A percentile compares a stretch with the other conserved stretches of the same genome.
Conservation (phyloP, 2,329 filamentous ascomycete species). For the Pseudocercospora musae region DNA sequence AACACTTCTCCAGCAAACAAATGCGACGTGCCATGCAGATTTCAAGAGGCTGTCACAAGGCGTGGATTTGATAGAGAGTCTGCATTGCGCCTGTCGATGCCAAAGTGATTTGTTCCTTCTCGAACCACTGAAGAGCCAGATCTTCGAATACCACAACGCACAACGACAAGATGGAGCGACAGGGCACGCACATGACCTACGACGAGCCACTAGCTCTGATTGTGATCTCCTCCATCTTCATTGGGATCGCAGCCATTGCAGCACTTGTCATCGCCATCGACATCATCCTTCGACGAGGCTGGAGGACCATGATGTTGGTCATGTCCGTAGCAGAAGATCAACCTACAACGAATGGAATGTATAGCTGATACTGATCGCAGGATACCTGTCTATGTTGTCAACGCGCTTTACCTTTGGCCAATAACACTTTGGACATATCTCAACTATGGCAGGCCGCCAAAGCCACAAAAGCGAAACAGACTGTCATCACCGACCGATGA, state of each 20-base stretch:
- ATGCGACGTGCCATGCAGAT: neutral
- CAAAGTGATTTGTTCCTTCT: neutral
- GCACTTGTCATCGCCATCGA: constrained; percentile 7
- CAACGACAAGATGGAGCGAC: neutral
- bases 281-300: constrained; percentile 12
- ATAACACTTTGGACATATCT: constrained; percentile 25
- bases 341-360: neutral
- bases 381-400: constrained; percentile 28
- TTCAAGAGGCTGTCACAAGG: neutral
- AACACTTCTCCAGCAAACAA: neutral
- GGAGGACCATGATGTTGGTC: constrained; percentile 15
- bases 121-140: neutral
- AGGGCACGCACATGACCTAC: neutral
- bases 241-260: constrained; percentile 8
- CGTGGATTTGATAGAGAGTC: neutral
- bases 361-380: neutral
- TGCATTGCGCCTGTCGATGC: neutral
- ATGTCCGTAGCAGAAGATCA: constrained; percentile 2
- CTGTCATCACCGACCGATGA: neutral
- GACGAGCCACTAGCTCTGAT: neutral
- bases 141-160: neutral
- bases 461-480: constrained; percentile 6
- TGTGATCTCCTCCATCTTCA: constrained; percentile 10
- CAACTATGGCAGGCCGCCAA: constrained; percentile 24
- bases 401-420: constrained; percentile 26